These are phyloP conservation scores for Suillus occidentalis DNA, from an alignment of 768 basidiomycete species.

Conservation along the genomic window DNA sequence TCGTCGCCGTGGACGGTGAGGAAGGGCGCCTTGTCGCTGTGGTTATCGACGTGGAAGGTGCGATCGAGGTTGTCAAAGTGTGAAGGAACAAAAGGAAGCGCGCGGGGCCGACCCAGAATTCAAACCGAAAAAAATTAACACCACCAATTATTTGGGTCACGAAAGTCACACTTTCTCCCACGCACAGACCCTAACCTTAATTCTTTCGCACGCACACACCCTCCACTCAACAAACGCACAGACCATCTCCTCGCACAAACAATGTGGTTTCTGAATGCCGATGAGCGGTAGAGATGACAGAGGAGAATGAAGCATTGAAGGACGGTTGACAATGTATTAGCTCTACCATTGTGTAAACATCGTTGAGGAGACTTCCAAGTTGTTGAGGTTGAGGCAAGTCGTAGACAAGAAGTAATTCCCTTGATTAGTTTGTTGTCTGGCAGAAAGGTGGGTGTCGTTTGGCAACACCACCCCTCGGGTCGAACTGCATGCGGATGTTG, in stretches of 20 bases:
- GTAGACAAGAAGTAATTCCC: neutral
- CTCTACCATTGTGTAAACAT: neutral
- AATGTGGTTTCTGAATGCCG: neutral
- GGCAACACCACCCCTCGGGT: neutral
- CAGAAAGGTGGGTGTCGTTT: constrained; percentile 3
- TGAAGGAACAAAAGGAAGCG: constrained; percentile 45
- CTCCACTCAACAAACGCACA: constrained; percentile 18
- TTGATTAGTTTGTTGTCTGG: neutral
- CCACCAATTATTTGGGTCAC: constrained; percentile 40
- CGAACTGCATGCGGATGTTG: neutral
- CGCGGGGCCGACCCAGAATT: constrained; percentile 44
- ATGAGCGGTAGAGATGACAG: neutral
- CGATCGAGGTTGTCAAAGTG: constrained; percentile 46
- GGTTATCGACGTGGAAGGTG: constrained; percentile 41
- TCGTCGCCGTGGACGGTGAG: constrained; percentile 40
- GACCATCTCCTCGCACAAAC: neutral
- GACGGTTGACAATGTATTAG: neutral
- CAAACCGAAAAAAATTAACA: constrained; percentile 40
- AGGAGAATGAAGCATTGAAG: neutral
- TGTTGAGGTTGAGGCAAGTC: constrained; percentile 1
- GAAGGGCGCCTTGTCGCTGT: constrained; percentile 43
- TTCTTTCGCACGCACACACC: constrained; percentile 31
- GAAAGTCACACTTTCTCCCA: constrained; percentile 34
- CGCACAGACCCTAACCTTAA: constrained; percentile 49
- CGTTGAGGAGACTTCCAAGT: neutral